Percentiles rank a stretch among this genome's conserved stretches.
phyloP scores from a whole-genome alignment of 352 stramenopile species.

The Globisporangium mamillatum region DNA sequence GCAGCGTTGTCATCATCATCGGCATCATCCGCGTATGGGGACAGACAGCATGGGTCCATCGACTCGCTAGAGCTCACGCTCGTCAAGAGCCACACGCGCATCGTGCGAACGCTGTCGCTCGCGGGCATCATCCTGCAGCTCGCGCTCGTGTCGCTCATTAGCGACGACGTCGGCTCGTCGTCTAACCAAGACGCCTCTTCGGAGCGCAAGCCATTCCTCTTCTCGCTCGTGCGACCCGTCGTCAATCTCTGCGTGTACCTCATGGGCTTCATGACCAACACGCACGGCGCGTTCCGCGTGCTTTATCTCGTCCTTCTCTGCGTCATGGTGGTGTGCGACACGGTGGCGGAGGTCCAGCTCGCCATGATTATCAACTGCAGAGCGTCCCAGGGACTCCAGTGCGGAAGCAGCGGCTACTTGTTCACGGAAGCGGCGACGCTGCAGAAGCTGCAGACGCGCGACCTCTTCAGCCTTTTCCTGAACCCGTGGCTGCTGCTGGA shows the following conservation, averaged over 20 bases:
- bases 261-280: conserved; percentile 73
- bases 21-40: not conserved
- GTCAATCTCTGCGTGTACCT: conserved; percentile 45
- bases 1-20: not conserved
- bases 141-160: conserved; percentile 28
- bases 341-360: conserved; percentile 48
- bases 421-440: conserved; percentile 25
- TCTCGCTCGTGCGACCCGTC: conserved; percentile 45
- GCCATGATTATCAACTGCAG: conserved; percentile 57
- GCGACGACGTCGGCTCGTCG: conserved; percentile 14
- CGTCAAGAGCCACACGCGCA: conserved; percentile 56
- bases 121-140: conserved; percentile 40
- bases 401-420: conserved; percentile 28
- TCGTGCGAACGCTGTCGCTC: conserved; percentile 43
- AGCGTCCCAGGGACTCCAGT: conserved; percentile 37
- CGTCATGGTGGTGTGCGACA: conserved; percentile 47
- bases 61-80: conserved; percentile 55
- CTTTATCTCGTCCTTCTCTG: conserved; percentile 31
- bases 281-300: conserved; percentile 53
- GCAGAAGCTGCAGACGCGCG: conserved; percentile 29
- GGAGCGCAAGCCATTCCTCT: conserved; percentile 30
- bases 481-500: conserved; percentile 56
- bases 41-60: conserved; percentile 12
- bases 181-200: not conserved
- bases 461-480: conserved; percentile 45